Percentiles rank a stretch among this genome's conserved stretches.
These are phyloP conservation scores for Irpex lacteus DNA, from an alignment of 1,284 basidiomycete species.

Conservation along the genomic window DNA sequence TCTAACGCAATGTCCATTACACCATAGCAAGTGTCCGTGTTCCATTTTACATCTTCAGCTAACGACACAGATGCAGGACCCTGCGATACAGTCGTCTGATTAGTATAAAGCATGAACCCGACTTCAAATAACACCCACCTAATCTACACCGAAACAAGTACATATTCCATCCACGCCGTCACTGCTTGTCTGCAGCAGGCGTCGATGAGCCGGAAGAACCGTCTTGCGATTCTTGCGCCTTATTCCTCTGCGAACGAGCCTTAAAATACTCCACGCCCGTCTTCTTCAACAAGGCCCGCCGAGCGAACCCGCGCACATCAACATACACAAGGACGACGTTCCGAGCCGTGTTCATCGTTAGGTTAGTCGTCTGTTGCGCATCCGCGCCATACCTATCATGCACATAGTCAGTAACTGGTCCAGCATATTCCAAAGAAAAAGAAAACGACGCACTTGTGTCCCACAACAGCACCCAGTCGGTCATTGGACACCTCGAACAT, in stretches of 20 bases:
- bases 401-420: conserved; percentile 7
- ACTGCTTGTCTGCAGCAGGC: neutral
- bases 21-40: too few species aligned
- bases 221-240: neutral
- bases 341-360: conserved; percentile 56
- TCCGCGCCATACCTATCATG: conserved; percentile 58
- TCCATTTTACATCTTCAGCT: too few species aligned
- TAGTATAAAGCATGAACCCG: too few species aligned
- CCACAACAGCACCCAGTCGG: conserved; percentile 55
- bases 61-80: too few species aligned
- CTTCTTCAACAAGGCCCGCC: conserved; percentile 64
- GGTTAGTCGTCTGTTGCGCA: conserved; percentile 54
- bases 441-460: conserved; percentile 48
- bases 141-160: too few species aligned
- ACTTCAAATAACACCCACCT: too few species aligned
- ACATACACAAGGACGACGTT: conserved; percentile 79
- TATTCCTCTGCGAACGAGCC: conserved; percentile 23
- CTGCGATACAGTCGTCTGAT: too few species aligned
- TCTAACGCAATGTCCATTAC: too few species aligned
- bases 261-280: conserved; percentile 56
- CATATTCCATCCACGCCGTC: too few species aligned
- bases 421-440: neutral
- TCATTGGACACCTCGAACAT: conserved; percentile 58
- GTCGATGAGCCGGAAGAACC: neutral
- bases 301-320: conserved; percentile 69